phyloP scores from a whole-genome alignment of 495 filamentous ascomycete species.

The Hypoxylon intermedium region DNA sequence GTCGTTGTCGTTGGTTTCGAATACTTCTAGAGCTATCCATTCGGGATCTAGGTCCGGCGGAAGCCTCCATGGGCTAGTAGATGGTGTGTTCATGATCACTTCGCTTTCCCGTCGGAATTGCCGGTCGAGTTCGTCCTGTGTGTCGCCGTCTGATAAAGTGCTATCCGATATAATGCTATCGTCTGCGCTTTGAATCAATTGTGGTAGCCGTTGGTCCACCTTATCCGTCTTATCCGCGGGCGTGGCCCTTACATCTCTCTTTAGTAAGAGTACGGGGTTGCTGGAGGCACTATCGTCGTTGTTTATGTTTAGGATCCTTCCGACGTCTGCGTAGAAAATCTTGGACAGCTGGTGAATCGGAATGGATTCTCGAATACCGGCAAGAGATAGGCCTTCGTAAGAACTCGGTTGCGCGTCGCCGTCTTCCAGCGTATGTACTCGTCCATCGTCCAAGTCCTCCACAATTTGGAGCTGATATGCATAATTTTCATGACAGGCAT shows the following conservation, averaged over 20 bases:
- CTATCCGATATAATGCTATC: constrained; percentile 19
- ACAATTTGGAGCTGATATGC: constrained; percentile 88
- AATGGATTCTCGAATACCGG: constrained; percentile 83
- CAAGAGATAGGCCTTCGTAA: constrained; percentile 73
- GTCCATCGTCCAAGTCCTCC: constrained; percentile 91
- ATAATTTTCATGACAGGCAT: constrained; percentile 57
- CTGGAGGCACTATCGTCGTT: constrained; percentile 76
- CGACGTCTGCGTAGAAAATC: constrained; percentile 97
- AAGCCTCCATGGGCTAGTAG: constrained; percentile 63
- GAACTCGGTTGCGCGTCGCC: constrained; percentile 59
- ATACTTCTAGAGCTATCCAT: constrained; percentile 96
- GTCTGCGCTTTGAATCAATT: constrained; percentile 21
- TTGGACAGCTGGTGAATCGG: constrained; percentile 93
- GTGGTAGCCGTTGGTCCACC: background rate
- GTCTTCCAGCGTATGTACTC: constrained; percentile 83
- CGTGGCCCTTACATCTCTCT: constrained; percentile 78
- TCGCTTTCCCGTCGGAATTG: constrained; percentile 66
- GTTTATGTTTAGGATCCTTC: constrained; percentile 90
- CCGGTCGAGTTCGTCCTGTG: constrained; percentile 70
- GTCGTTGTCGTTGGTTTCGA: constrained; percentile 66
- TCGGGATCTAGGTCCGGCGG: constrained; percentile 86
- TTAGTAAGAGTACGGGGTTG: constrained; percentile 85
- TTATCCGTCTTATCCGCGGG: constrained; percentile 60
- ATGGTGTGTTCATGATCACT: background rate
- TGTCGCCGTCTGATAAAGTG: constrained; percentile 32